A percentile compares a stretch with the other conserved stretches of the same genome.
Conservation (phyloP, 192 early-diverging fungal genomes). For the Coemansia erecta region DNA sequence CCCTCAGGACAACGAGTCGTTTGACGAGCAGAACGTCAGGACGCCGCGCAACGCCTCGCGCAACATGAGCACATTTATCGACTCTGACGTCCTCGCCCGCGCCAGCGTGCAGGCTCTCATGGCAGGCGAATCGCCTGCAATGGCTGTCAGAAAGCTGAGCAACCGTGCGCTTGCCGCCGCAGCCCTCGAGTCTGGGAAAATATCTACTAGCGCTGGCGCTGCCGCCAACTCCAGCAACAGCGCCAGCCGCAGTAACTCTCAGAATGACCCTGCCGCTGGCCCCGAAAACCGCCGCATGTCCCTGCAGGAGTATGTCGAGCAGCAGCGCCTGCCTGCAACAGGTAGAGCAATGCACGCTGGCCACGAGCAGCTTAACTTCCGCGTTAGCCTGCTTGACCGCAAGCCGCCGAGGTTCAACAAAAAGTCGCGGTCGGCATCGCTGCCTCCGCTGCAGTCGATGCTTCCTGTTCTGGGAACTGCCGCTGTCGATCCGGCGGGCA, state of each 20-base stretch:
- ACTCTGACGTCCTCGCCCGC: conserved; percentile 31
- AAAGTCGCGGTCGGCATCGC: conserved; percentile 28
- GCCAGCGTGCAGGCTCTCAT: conserved; percentile 32
- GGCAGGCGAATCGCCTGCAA: conserved; percentile 24
- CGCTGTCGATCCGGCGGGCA: not conserved
- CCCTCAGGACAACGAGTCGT: not conserved
- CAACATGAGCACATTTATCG: not conserved
- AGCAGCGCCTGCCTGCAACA: conserved; percentile 15
- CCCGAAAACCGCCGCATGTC: conserved; percentile 11
- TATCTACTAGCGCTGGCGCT: not conserved
- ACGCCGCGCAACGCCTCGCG: not conserved
- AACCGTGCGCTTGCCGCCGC: conserved; percentile 6
- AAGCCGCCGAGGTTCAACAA: conserved; percentile 6
- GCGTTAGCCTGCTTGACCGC: conserved; percentile 46
- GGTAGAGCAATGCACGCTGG: conserved; percentile 14
- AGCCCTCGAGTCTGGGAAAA: conserved; percentile 1
- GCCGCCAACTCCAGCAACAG: conserved; percentile 1
- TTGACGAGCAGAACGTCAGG: not conserved
- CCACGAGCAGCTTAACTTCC: conserved; percentile 48
- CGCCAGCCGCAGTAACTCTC: not conserved
- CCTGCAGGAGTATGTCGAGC: conserved; percentile 45
- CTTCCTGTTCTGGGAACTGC: conserved; percentile 1
- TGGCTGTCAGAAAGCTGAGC: conserved; percentile 8
- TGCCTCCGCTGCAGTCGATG: conserved; percentile 25
- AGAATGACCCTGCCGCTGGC: not conserved